phyloP scores from a whole-genome alignment of 495 filamentous ascomycete genomes.

The Penicillium herquei region DNA sequence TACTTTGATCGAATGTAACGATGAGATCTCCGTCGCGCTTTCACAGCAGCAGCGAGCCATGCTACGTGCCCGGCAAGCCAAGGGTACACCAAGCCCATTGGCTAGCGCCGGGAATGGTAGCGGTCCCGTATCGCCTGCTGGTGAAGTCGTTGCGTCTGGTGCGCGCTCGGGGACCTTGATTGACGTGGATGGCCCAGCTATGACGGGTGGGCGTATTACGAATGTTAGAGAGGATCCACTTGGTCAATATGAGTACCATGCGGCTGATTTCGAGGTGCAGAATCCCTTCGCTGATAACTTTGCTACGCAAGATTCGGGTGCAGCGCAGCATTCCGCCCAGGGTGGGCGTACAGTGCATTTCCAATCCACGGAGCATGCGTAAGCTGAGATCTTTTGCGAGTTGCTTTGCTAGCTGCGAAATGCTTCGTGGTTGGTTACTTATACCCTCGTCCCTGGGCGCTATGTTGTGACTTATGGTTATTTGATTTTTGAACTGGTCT shows the following conservation, averaged over 20 bases:
- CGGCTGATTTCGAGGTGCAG: constrained; percentile 44
- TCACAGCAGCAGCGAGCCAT: constrained; percentile 80
- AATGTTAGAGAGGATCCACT: constrained; percentile 7
- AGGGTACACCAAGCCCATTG: constrained; percentile 21
- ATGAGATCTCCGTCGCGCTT: constrained; percentile 73
- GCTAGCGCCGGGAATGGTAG: background rate
- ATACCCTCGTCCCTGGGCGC: constrained; percentile 16
- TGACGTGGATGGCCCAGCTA: constrained; percentile 10
- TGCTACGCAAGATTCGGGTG: constrained; percentile 19
- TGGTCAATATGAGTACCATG: constrained; percentile 38
- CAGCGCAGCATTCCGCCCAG: constrained; percentile 9
- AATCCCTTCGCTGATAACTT: constrained; percentile 46
- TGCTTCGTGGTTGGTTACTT: constrained; percentile 10
- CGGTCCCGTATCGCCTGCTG: background rate
- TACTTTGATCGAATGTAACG: constrained; percentile 91
- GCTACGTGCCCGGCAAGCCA: constrained; percentile 61
- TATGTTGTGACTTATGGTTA: background rate
- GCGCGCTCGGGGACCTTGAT: constrained; percentile 1
- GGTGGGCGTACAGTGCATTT: constrained; percentile 4
- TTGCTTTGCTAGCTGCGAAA: background rate
- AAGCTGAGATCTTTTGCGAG: constrained; percentile 2
- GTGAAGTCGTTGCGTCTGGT: constrained; percentile 11
- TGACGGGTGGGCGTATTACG: constrained; percentile 13
- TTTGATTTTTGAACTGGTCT: background rate
- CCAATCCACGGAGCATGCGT: constrained; percentile 18